Percentiles rank a stretch among this genome's conserved stretches.
phyloP scores from a whole-genome alignment of 116 monocot genomes.

The Phalaenopsis hybrid region DNA sequence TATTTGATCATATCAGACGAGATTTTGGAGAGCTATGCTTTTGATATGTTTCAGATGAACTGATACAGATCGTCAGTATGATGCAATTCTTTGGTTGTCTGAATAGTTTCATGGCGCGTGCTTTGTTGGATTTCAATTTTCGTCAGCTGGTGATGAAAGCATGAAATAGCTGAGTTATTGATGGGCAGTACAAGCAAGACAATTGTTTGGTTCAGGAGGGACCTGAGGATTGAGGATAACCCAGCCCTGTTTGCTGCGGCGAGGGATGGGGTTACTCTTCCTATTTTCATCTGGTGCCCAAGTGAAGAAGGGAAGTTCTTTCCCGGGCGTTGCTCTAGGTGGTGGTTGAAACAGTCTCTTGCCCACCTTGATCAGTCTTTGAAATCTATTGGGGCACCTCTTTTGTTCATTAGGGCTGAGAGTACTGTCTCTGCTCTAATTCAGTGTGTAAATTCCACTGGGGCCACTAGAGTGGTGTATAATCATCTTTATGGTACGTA shows the following conservation, averaged over 20 bases:
- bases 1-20: too few species aligned
- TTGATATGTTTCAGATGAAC: too few species aligned
- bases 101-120: not conserved
- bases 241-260: constrained; percentile 57
- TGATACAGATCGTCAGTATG: too few species aligned
- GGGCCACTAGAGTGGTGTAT: constrained; percentile 63
- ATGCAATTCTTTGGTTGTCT: not conserved
- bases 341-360: constrained; percentile 93
- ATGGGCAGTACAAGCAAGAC: constrained; percentile 32
- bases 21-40: too few species aligned
- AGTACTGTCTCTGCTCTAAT: constrained; percentile 60
- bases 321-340: constrained; percentile 65
- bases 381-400: constrained; percentile 50
- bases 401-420: constrained; percentile 47
- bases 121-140: not conserved
- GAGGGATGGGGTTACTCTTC: constrained; percentile 48
- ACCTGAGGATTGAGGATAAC: constrained; percentile 90
- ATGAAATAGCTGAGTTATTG: not conserved
- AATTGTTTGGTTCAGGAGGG: constrained; percentile 81
- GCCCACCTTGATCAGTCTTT: constrained; percentile 46
- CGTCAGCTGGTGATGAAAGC: not conserved
- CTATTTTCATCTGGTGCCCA: constrained; percentile 80
- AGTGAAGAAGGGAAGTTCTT: constrained; percentile 66
- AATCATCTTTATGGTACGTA: constrained; percentile 71
- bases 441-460: constrained; percentile 43